phyloP scores from a whole-genome alignment of 2,329 filamentous ascomycete genomes.

The Monilinia aucupariae region DNA sequence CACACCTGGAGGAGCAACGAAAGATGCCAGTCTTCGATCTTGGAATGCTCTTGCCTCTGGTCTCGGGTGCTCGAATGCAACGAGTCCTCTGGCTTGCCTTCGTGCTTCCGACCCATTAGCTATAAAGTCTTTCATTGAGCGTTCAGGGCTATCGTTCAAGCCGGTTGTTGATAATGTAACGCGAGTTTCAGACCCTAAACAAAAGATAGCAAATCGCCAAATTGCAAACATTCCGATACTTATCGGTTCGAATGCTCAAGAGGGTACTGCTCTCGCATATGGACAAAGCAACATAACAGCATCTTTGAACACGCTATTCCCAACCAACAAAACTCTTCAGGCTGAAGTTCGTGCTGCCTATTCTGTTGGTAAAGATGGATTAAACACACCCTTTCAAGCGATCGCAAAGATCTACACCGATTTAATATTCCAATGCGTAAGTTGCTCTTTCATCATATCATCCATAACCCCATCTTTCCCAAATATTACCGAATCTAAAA shows the following conservation, averaged over 20 bases:
- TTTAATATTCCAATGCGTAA: slow-evolving; percentile 13
- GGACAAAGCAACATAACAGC: slow-evolving; percentile 2
- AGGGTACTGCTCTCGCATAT: slow-evolving; percentile 3
- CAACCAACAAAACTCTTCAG: not conserved
- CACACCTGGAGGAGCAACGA: not conserved
- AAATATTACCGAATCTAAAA: not conserved
- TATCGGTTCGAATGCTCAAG: slow-evolving; percentile 10
- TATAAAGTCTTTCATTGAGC: slow-evolving; percentile 8
- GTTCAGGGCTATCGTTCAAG: not conserved
- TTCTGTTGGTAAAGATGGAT: not conserved
- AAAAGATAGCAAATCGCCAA: not conserved
- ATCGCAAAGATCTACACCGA: slow-evolving; percentile 5
- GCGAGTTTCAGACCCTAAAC: not conserved
- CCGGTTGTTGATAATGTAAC: not conserved
- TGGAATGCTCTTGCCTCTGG: slow-evolving; percentile 4
- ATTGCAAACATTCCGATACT: slow-evolving; percentile 13
- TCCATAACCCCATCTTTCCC: no score
- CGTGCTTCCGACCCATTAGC: not conserved
- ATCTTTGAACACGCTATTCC: not conserved
- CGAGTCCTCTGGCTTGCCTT: slow-evolving; percentile 2
- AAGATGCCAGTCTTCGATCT: not conserved
- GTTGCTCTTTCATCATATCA: not conserved
- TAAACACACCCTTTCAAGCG: not conserved
- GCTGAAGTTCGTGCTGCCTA: not conserved
- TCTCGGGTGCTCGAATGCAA: not conserved